Percentiles rank a stretch among this genome's conserved stretches.
Evolutionary conservation across 345 rosid species (phyloP).

Genomic region (Syzygium oleosum): DNA sequence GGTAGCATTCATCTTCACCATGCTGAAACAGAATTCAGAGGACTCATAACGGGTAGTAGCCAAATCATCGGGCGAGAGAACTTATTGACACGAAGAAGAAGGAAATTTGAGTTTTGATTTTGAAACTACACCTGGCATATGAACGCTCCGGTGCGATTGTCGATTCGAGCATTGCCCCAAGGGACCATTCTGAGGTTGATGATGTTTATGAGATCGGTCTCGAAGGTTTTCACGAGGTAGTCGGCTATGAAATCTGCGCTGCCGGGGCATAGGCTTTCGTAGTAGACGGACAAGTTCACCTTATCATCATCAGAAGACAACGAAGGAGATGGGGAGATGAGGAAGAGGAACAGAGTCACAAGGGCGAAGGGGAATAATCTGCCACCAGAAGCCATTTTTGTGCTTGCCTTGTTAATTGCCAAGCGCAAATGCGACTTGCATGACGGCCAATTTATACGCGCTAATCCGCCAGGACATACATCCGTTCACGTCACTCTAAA

Average conservation of each 20-base stretch:
- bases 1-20: conserved; percentile 55
- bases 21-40: conserved; percentile 24
- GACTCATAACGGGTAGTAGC: background rate
- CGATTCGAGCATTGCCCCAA: conserved; percentile 20
- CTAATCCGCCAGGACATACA: background rate
- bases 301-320: background rate
- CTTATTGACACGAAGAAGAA: background rate
- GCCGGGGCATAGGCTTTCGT: conserved; percentile 26
- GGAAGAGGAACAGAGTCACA: background rate
- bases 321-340: background rate
- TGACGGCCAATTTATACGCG: background rate
- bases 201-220: conserved; percentile 16
- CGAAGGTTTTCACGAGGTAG: conserved; percentile 6
- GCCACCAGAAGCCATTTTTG: background rate
- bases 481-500: background rate
- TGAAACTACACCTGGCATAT: conserved; percentile 22
- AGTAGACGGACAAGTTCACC: conserved; percentile 25
- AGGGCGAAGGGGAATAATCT: background rate
- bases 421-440: background rate
- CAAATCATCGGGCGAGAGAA: background rate
- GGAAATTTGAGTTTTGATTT: background rate
- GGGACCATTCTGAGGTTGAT: conserved; percentile 27
- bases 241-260: conserved; percentile 13
- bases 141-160: background rate
- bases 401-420: background rate